phyloP scores from a whole-genome alignment of 2,329 filamentous ascomycete species.

The Chrysoporthe cubensis region DNA sequence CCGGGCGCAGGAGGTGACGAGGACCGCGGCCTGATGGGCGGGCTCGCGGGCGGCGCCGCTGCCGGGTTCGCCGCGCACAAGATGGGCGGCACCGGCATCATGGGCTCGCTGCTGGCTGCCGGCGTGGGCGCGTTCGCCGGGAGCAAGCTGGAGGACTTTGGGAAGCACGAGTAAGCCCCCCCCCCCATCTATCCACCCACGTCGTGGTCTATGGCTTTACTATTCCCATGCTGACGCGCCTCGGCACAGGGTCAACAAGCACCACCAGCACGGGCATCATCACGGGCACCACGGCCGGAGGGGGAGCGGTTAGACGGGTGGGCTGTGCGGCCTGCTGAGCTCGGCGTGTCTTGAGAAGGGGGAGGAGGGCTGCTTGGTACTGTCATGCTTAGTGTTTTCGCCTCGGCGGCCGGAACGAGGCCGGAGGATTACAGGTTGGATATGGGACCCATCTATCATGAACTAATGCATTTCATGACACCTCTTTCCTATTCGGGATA shows the following conservation, averaged over 20 bases:
- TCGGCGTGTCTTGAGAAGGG: no score
- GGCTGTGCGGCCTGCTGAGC: no score
- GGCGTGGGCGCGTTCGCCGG: constrained; percentile 59
- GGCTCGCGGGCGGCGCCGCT: constrained; percentile 55
- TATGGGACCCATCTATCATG: no score
- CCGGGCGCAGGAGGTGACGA: constrained; percentile 38
- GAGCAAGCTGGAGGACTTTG: constrained; percentile 48
- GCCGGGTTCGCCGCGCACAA: constrained; percentile 60
- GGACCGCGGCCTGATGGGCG: constrained; percentile 61
- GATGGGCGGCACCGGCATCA: constrained; percentile 41
- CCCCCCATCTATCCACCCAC: not conserved
- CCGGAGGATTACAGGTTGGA: no score
- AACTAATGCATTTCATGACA: no score
- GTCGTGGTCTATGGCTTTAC: not conserved
- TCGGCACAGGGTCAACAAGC: constrained; percentile 21
- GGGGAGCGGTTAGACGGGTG: not conserved
- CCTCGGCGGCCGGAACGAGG: no score
- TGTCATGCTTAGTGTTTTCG: no score
- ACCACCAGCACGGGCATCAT: constrained; percentile 23
- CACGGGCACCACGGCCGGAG: not conserved
- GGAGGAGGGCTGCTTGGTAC: no score
- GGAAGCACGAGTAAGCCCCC: constrained; percentile 49
- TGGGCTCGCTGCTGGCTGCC: constrained; percentile 41
- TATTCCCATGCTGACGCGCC: not conserved
- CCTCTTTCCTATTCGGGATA: no score